These are phyloP conservation scores for Clitopilus passeckerianus DNA, from an alignment of 768 basidiomycete species.

Conservation along the genomic window DNA sequence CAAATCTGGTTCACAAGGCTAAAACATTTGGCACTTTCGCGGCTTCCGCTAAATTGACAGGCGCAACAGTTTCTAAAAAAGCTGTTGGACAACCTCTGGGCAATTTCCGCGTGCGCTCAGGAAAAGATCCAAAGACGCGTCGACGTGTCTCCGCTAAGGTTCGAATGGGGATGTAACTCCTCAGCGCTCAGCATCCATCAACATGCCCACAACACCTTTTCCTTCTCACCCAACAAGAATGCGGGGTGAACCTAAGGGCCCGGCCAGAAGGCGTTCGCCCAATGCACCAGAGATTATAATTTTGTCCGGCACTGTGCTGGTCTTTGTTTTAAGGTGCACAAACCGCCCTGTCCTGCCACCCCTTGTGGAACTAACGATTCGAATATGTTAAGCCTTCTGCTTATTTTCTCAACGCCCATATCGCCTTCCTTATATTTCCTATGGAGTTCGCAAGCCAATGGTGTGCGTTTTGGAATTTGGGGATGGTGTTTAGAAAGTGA, in stretches of 20 bases:
- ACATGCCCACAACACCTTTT: not conserved
- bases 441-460: conserved; percentile 28
- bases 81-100: no score
- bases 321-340: not conserved
- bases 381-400: not conserved
- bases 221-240: not conserved
- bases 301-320: not conserved
- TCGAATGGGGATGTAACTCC: no score
- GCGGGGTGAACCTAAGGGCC: not conserved
- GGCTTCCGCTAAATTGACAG: no score
- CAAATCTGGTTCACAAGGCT: not conserved
- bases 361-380: not conserved
- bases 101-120: no score
- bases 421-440: conserved; percentile 28
- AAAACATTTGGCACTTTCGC: no score
- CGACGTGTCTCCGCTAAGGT: no score
- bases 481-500: conserved; percentile 35
- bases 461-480: conserved; percentile 37
- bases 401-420: conserved; percentile 29
- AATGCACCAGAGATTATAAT: not conserved
- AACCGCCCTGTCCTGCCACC: no score
- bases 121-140: no score
- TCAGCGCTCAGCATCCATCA: not conserved
- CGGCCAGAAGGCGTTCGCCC: not conserved
- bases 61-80: no score